Evolutionary conservation across 2,329 filamentous ascomycete genomes (phyloP).

Genomic region (Fusarium sp.): DNA sequence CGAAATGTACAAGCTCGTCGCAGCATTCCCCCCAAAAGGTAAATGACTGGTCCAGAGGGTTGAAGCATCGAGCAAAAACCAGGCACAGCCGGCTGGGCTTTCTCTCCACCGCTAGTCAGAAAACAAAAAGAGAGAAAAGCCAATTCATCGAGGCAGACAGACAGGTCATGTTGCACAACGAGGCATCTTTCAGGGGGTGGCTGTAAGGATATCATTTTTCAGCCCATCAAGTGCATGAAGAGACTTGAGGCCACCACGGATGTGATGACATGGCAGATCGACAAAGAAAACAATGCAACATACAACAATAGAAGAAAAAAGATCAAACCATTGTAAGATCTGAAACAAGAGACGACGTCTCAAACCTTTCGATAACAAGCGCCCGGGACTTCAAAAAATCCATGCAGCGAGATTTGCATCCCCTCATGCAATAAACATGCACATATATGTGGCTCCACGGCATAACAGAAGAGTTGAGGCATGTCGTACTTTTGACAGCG

Average conservation of each 20-base stretch:
- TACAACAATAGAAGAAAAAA: not conserved
- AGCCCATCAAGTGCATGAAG: not conserved
- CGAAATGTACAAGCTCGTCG: slow-evolving; percentile 21
- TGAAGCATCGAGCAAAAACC: slow-evolving; percentile 17
- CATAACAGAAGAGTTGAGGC: slow-evolving; percentile 26
- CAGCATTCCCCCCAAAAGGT: slow-evolving; percentile 25
- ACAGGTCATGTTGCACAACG: slow-evolving; percentile 12
- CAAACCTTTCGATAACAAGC: slow-evolving; percentile 5
- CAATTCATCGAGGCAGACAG: slow-evolving; percentile 14
- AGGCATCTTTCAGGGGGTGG: slow-evolving; percentile 34
- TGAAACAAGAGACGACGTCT: slow-evolving; percentile 25
- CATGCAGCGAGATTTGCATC: slow-evolving; percentile 37
- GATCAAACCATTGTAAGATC: slow-evolving; percentile 6
- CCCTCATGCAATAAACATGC: slow-evolving; percentile 29
- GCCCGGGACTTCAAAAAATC: slow-evolving; percentile 3
- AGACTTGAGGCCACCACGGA: slow-evolving; percentile 21
- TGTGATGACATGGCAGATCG: slow-evolving; percentile 14
- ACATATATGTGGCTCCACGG: slow-evolving; percentile 40
- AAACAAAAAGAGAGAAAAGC: slow-evolving; percentile 6
- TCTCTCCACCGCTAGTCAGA: slow-evolving; percentile 21
- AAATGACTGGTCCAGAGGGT: slow-evolving; percentile 23
- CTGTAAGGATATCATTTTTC: slow-evolving; percentile 8
- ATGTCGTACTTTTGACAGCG: slow-evolving; percentile 42
- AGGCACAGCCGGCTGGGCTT: slow-evolving; percentile 20
- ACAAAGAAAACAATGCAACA: slow-evolving; percentile 6